Conservation (phyloP, 495 filamentous ascomycete genomes). For the Neurospora sp. region DNA sequence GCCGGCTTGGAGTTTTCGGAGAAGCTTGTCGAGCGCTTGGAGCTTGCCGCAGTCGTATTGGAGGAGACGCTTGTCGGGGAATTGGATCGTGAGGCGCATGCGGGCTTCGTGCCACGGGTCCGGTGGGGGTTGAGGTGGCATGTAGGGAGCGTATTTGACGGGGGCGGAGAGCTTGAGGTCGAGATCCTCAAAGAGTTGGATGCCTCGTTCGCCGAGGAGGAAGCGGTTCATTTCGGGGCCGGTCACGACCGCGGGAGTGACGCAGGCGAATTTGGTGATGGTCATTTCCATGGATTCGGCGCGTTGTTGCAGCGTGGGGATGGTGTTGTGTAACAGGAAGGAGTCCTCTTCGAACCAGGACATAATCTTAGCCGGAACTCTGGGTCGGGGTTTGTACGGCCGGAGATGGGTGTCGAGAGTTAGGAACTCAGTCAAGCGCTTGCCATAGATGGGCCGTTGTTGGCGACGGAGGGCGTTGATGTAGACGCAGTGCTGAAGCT, state of each 20-base stretch:
- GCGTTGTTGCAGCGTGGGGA: slow-evolving; percentile 62
- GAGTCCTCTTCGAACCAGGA: slow-evolving; percentile 69
- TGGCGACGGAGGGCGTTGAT: slow-evolving; percentile 74
- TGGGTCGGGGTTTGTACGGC: slow-evolving; percentile 45
- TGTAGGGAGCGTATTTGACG: slow-evolving; percentile 34
- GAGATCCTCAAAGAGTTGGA: slow-evolving; percentile 48
- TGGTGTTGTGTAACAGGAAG: slow-evolving; percentile 56
- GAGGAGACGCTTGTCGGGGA: slow-evolving; percentile 88
- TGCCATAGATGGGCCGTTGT: slow-evolving; percentile 71
- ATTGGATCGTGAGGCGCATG: slow-evolving; percentile 87
- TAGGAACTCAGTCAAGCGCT: slow-evolving; percentile 59
- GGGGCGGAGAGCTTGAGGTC: slow-evolving; percentile 36
- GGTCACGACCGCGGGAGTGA: slow-evolving; percentile 80
- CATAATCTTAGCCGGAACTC: slow-evolving; percentile 40
- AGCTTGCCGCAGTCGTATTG: slow-evolving; percentile 98
- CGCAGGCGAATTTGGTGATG: slow-evolving; percentile 81
- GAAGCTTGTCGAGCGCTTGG: slow-evolving; percentile 76
- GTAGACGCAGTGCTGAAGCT: slow-evolving; percentile 69
- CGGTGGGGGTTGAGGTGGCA: slow-evolving; percentile 38
- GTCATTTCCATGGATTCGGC: slow-evolving; percentile 57
- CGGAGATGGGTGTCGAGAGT: slow-evolving; percentile 49
- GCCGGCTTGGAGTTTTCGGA: slow-evolving; percentile 78
- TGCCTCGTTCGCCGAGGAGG: slow-evolving; percentile 47
- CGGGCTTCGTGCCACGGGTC: slow-evolving; percentile 93
- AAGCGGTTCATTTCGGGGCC: slow-evolving; percentile 56